phyloP scores from a whole-genome alignment of 2,329 filamentous ascomycete genomes.

The Phaeosphaeria sp. region DNA sequence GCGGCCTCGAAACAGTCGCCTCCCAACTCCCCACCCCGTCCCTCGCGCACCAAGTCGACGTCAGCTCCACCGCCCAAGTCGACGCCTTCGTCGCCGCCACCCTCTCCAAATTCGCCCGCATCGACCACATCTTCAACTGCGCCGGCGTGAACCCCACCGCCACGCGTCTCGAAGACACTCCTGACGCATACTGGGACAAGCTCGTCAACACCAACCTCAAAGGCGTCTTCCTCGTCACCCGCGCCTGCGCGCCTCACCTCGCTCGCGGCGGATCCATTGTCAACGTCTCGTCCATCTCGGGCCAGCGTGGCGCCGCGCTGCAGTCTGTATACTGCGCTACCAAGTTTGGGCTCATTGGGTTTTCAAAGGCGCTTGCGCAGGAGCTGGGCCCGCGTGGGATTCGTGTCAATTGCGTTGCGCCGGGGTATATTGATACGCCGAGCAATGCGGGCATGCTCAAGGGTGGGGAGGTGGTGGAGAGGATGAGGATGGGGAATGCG shows the following conservation, averaged over 20 bases:
- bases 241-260: conserved; percentile 50
- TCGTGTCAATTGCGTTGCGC: conserved; percentile 38
- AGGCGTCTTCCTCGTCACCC: conserved; percentile 54
- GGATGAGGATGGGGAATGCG: conserved; percentile 49
- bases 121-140: conserved; percentile 55
- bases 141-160: conserved; percentile 58
- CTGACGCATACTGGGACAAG: conserved; percentile 57
- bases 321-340: conserved; percentile 45
- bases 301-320: conserved; percentile 30
- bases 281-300: conserved; percentile 37
- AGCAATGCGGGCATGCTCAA: conserved; percentile 58
- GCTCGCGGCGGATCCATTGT: conserved; percentile 28
- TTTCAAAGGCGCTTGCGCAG: conserved; percentile 40
- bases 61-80: conserved; percentile 53
- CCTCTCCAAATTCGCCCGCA: conserved; percentile 40
- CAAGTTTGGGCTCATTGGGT: conserved; percentile 44
- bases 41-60: conserved; percentile 52
- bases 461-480: conserved; percentile 53
- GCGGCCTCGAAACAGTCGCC: conserved; percentile 49
- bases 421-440: conserved; percentile 56
- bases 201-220: conserved; percentile 55
- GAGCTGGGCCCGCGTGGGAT: conserved; percentile 42
- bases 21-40: conserved; percentile 38
- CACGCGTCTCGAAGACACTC: conserved; percentile 48
- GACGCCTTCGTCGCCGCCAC: conserved; percentile 49